Base-by-base conservation (phyloP, 495 filamentous ascomycete species). In the Penicillium coffeae region DNA sequence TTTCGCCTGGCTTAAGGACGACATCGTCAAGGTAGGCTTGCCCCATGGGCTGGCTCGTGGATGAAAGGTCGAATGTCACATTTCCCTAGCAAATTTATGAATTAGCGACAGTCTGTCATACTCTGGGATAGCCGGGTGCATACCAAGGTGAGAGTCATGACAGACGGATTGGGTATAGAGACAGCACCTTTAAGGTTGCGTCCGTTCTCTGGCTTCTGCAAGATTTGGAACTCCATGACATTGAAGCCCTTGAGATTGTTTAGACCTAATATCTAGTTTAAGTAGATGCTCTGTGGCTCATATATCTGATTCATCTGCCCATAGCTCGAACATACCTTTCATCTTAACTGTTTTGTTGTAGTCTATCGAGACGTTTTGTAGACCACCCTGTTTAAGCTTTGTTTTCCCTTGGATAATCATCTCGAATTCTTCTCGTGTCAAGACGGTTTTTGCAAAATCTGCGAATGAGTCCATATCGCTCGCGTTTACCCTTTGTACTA, bases 131-230 rank as follows among this genome's bases (percentile, higher is more conserved):
- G n/a, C n/a, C n/a, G n/a, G n/a, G n/a, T n/a, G n/a, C 52, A 53
- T 73, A 86, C 84, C 64, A 89, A 73, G 15, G 71, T 62, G 38
- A 91, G 68, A 5, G 79, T 80, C 63, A 88, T 69, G 42, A 82
- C 64, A 3, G 86, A 83, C 4, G 77, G 79, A 59, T 92, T 92
- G 47, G 87, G 87, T 32, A 92, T 86, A 43, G 58, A 69, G 30
- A 80, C 76, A 3, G 68, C 76, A 54, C 80, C 87, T 25, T 75
- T 68, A 71, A 88, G 78, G 67, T 90, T 89, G 42, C 76, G 71
- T 42, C 75, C 73, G 42, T 75, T 66, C 25, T 70, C 58, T 6
- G 59, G 32, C 12, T 54, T 50, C 42, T 72, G 41, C 38, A 75
- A 53, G 43, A 86, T 73, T 35, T 62, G 62, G 53, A 80, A 69